Evolutionary conservation across 2,329 filamentous ascomycete genomes (phyloP).

Genomic region (Trichoderma koningii): DNA sequence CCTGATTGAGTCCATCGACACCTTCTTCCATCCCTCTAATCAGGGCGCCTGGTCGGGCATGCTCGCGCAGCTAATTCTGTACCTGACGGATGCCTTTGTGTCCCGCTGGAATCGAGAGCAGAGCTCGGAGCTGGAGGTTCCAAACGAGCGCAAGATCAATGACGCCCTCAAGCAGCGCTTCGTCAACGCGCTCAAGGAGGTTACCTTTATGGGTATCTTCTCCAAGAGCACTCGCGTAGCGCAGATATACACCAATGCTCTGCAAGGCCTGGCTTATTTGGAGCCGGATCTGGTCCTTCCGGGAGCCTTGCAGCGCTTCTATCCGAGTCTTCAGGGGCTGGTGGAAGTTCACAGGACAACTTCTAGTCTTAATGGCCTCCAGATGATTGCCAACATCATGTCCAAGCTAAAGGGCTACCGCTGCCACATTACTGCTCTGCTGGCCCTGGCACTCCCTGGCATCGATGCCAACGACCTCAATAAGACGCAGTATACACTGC

Average conservation of each 20-base stretch:
- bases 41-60: conserved; percentile 89
- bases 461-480: conserved; percentile 97
- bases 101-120: conserved; percentile 96
- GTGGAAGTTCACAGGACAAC: conserved; percentile 97
- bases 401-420: conserved; percentile 92
- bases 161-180: conserved; percentile 83
- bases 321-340: conserved; percentile 92
- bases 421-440: conserved; percentile 89
- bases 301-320: conserved; percentile 91
- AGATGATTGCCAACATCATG: conserved; percentile 90
- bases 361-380: conserved; percentile 86
- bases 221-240: conserved; percentile 92
- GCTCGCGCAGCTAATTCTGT: conserved; percentile 86
- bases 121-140: conserved; percentile 87
- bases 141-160: conserved; percentile 75
- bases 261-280: conserved; percentile 86
- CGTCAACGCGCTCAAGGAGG: conserved; percentile 83
- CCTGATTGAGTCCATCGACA: conserved; percentile 91
- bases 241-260: conserved; percentile 84
- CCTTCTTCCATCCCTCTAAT: conserved; percentile 98
- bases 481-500: conserved; percentile 91
- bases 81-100: conserved; percentile 92
- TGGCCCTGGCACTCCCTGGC: conserved; percentile 90
- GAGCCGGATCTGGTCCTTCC: conserved; percentile 91
- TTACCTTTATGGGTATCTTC: conserved; percentile 97